Evolutionary conservation across 2,329 filamentous ascomycete species (phyloP).

Genomic region (Xylogone sp.): DNA sequence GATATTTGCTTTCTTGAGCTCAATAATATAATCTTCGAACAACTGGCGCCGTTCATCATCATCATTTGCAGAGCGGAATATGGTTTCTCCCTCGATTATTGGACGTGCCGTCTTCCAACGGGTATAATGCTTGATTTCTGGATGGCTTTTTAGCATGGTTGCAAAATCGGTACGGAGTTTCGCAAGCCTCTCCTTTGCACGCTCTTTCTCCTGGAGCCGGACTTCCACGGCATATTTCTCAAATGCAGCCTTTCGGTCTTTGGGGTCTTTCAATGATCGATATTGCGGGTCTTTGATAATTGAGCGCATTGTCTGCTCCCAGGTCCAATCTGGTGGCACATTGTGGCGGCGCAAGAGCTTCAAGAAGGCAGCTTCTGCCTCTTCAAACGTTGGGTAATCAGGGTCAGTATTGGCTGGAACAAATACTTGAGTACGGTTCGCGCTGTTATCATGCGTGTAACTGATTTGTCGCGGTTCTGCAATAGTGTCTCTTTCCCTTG

Average conservation of each 20-base stretch:
- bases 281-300: constrained; percentile 91
- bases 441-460: constrained; percentile 49
- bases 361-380: constrained; percentile 88
- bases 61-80: constrained; percentile 86
- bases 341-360: constrained; percentile 83
- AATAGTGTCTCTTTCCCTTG: constrained; percentile 34
- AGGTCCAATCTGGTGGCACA: constrained; percentile 88
- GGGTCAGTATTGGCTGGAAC: constrained; percentile 66
- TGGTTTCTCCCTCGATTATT: constrained; percentile 91
- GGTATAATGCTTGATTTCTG: constrained; percentile 95
- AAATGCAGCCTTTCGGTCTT: constrained; percentile 84
- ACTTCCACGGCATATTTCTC: constrained; percentile 93
- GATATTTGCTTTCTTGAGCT: constrained; percentile 75
- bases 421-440: constrained; percentile 50
- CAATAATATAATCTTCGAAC: constrained; percentile 88
- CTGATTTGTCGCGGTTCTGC: constrained; percentile 56
- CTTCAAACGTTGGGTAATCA: constrained; percentile 75
- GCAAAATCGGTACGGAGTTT: constrained; percentile 93
- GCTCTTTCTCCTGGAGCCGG: constrained; percentile 88
- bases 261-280: constrained; percentile 87
- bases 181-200: constrained; percentile 85
- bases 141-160: constrained; percentile 92
- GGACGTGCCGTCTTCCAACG: constrained; percentile 94
- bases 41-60: constrained; percentile 85
- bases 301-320: constrained; percentile 82